Evolutionary conservation across 352 stramenopile genomes (phyloP).

Genomic region (Phytophthora lateralis): DNA sequence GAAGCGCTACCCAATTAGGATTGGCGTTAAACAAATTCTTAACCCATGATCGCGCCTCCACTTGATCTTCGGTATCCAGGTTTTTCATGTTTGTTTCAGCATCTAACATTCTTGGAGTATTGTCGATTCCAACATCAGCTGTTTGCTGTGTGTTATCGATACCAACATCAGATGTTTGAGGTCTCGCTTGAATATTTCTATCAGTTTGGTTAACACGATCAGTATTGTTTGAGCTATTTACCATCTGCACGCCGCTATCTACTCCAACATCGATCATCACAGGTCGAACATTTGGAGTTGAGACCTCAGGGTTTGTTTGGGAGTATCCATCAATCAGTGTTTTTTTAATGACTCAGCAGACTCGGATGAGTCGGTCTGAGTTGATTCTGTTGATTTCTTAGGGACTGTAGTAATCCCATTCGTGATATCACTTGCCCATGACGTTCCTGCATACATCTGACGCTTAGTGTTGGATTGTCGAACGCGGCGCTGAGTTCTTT

Average conservation of each 20-base stretch:
- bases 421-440: conserved; percentile 27
- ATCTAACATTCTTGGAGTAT: conserved; percentile 13
- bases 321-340: conserved; percentile 8
- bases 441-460: conserved; percentile 20
- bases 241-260: conserved; percentile 4
- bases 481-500: conserved; percentile 13
- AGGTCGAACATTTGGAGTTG: conserved; percentile 8
- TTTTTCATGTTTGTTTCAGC: conserved; percentile 20
- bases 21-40: conserved; percentile 19
- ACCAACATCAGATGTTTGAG: conserved; percentile 13
- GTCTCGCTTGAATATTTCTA: conserved; percentile 12
- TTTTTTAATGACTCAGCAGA: conserved; percentile 13
- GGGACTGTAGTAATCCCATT: conserved; percentile 14
- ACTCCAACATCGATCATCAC: conserved; percentile 11
- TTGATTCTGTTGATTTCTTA: conserved; percentile 19
- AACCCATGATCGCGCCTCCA: conserved; percentile 11
- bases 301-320: conserved; percentile 17
- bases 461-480: conserved; percentile 14
- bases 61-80: conserved; percentile 19
- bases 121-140: conserved; percentile 1
- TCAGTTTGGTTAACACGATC: conserved; percentile 3
- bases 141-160: conserved; percentile 2
- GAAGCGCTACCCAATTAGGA: conserved; percentile 13
- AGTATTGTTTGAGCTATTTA: conserved; percentile 7
- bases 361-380: background rate